phyloP scores from a whole-genome alignment of 2,329 filamentous ascomycete species.

The Tricladium varicosporioides region DNA sequence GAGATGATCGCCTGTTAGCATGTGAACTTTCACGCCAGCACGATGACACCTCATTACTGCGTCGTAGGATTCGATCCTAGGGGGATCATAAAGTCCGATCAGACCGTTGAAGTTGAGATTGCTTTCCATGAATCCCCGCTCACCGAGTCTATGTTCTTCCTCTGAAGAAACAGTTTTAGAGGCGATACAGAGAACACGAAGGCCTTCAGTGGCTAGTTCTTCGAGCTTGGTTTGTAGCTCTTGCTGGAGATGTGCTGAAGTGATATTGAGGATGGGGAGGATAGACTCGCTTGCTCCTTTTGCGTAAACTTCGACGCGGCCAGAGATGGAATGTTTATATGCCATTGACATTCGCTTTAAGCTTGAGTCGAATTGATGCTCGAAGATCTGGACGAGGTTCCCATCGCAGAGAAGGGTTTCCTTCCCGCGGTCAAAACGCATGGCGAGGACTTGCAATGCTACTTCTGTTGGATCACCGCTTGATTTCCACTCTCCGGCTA shows the following conservation, averaged over 20 bases:
- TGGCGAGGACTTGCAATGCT: slow-evolving; percentile 72
- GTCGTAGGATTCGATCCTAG: slow-evolving; percentile 62
- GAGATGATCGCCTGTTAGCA: slow-evolving; percentile 69
- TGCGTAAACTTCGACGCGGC: slow-evolving; percentile 51
- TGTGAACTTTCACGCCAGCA: slow-evolving; percentile 65
- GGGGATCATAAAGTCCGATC: slow-evolving; percentile 71
- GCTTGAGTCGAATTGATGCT: slow-evolving; percentile 72
- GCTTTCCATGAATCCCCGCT: slow-evolving; percentile 54
- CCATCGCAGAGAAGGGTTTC: slow-evolving; percentile 47
- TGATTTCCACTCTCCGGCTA: slow-evolving; percentile 51
- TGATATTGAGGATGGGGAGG: slow-evolving; percentile 34
- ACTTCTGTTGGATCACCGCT: slow-evolving; percentile 70
- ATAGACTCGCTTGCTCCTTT: slow-evolving; percentile 71
- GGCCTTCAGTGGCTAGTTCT: slow-evolving; percentile 60
- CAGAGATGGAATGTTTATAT: slow-evolving; percentile 43
- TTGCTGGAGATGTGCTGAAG: no score
- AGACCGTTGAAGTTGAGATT: slow-evolving; percentile 65
- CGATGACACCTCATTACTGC: slow-evolving; percentile 58
- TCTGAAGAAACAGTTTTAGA: slow-evolving; percentile 32
- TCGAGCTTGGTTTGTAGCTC: slow-evolving; percentile 56
- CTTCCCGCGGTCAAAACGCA: slow-evolving; percentile 64
- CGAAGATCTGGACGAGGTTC: slow-evolving; percentile 54
- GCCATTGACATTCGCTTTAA: slow-evolving; percentile 78
- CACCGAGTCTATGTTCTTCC: slow-evolving; percentile 32
- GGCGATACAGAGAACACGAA: slow-evolving; percentile 68